Percentiles rank a stretch among this genome's conserved stretches.
These are phyloP conservation scores for Ceratocystis harringtonii DNA, from an alignment of 2,329 filamentous ascomycete species.

Conservation along the genomic window DNA sequence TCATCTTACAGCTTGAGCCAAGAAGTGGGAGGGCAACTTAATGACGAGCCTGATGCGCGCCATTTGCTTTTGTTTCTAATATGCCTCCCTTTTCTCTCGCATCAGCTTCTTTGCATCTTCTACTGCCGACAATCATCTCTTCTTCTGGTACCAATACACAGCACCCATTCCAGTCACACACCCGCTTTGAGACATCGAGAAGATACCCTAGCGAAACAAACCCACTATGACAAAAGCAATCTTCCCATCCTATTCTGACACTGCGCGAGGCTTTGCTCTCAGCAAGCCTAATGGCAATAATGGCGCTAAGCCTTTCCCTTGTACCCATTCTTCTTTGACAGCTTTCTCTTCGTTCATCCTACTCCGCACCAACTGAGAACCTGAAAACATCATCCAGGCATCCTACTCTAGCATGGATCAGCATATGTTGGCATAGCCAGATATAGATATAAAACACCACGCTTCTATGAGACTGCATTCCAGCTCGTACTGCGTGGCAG, in stretches of 20 bases:
- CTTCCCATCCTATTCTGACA: too few relatives aligned
- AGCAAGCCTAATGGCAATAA: too few relatives aligned
- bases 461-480: not conserved
- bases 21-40: too few relatives aligned
- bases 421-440: not conserved
- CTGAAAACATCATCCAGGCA: not conserved
- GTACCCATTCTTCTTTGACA: too few relatives aligned
- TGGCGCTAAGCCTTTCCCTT: too few relatives aligned
- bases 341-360: too few relatives aligned
- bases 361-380: too few relatives aligned
- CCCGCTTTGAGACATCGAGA: too few relatives aligned
- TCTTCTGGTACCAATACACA: not conserved
- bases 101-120: not conserved
- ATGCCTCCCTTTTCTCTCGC: not conserved
- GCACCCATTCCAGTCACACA: not conserved
- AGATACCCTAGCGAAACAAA: not conserved
- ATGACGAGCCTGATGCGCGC: too few relatives aligned
- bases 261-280: too few relatives aligned
- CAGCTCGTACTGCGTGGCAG: not conserved
- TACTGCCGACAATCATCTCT: not conserved
- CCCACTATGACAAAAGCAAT: not conserved
- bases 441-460: not conserved
- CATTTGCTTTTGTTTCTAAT: not conserved
- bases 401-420: not conserved
- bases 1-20: too few relatives aligned